These are phyloP conservation scores for Trypethelium eluteriae DNA, from an alignment of 495 filamentous ascomycete species.

Conservation along the genomic window DNA sequence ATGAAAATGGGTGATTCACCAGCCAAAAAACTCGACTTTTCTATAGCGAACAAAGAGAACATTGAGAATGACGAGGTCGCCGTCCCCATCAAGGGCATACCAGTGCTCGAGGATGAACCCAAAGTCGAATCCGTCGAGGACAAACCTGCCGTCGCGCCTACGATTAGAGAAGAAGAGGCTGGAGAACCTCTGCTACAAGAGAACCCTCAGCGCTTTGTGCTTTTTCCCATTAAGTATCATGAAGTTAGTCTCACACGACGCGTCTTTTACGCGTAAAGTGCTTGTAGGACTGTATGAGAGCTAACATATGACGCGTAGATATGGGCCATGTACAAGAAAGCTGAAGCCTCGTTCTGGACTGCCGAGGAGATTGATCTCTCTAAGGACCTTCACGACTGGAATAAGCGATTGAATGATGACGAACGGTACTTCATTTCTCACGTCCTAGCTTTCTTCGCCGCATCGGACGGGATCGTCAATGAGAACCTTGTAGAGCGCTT, in stretches of 20 bases:
- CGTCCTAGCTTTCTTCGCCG: constrained; percentile 98
- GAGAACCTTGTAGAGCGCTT: constrained; percentile 98
- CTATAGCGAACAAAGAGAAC: constrained; percentile 74
- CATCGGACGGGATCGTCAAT: constrained; percentile 99
- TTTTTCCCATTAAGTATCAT: constrained; percentile 99
- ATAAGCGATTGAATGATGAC: constrained; percentile 91
- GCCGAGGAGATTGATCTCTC: constrained; percentile 98
- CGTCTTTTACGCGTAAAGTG: constrained; percentile 60
- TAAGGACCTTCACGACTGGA: constrained; percentile 98
- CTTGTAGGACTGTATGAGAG: constrained; percentile 26
- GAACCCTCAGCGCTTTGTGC: constrained; percentile 92
- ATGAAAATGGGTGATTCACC: constrained; percentile 88
- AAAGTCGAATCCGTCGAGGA: constrained; percentile 40
- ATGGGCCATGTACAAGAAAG: constrained; percentile 99
- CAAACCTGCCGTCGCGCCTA: constrained; percentile 31
- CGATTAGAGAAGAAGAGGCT: constrained; percentile 62
- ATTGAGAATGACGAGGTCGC: constrained; percentile 51
- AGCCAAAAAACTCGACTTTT: constrained; percentile 79
- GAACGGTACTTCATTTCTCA: constrained; percentile 98
- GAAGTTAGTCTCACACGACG: constrained; percentile 67
- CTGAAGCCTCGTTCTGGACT: constrained; percentile 99
- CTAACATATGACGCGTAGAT: constrained; percentile 53
- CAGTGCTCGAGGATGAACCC: constrained; percentile 43
- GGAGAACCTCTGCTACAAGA: constrained; percentile 90
- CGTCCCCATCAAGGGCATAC: constrained; percentile 48